Conservation (phyloP, 2,329 filamentous ascomycete species). For the Botrytis fragariae region DNA sequence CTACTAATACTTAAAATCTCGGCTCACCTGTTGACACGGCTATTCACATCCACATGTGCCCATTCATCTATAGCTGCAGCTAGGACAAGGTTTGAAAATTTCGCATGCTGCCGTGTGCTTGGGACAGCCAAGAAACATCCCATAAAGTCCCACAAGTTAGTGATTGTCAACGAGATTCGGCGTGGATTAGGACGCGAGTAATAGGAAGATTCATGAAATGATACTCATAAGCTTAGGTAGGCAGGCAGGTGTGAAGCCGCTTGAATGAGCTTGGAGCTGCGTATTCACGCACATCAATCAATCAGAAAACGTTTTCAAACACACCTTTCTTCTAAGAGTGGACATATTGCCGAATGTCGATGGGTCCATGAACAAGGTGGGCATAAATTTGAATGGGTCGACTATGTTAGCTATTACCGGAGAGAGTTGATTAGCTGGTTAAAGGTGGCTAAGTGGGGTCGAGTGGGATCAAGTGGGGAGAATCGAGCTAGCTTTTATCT, state of each 20-base stretch:
- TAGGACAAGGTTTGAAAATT: not conserved
- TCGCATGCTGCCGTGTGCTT: constrained; percentile 9
- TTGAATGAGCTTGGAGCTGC: not conserved
- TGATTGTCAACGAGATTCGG: not conserved
- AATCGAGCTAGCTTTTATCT: constrained; percentile 10
- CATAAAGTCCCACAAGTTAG: not conserved
- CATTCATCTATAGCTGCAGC: not conserved
- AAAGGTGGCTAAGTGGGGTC: not conserved
- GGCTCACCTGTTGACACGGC: not conserved
- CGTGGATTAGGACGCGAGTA: not conserved
- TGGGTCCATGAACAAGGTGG: not conserved
- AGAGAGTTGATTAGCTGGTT: constrained; percentile 7
- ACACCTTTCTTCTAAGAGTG: not conserved
- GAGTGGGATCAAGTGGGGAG: not conserved
- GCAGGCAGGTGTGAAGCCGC: not conserved
- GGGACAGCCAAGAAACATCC: not conserved
- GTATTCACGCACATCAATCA: not conserved
- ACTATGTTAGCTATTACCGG: not conserved
- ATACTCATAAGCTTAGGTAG: not conserved
- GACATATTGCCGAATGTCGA: not conserved
- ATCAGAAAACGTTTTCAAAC: not conserved
- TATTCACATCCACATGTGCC: not conserved
- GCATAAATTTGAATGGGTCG: not conserved
- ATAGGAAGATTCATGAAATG: not conserved
- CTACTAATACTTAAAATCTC: constrained; percentile 12